Conservation (phyloP, 306 rosid genomes). For the Quercus rubra region DNA sequence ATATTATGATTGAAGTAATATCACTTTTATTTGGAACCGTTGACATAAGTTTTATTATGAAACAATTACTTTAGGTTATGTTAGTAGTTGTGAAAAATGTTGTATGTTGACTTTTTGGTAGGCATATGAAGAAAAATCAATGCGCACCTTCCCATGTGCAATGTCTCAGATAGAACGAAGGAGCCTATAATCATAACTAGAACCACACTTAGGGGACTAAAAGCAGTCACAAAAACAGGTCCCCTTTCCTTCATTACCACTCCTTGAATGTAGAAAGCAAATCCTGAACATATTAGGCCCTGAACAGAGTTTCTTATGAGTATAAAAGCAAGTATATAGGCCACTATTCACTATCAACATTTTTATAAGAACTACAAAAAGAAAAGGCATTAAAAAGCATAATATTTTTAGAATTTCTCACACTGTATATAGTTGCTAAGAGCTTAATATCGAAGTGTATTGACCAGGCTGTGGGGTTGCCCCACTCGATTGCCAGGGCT, state of each 20-base stretch:
- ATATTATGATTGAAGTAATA: no score
- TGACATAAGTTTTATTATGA: no score
- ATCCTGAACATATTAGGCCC: conserved; percentile 51
- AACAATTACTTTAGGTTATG: no score
- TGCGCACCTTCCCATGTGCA: conserved; percentile 45
- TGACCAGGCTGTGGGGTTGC: conserved; percentile 47
- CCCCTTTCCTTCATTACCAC: conserved; percentile 45
- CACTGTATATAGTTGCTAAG: conserved; percentile 41
- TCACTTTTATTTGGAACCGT: no score
- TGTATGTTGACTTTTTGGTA: no score
- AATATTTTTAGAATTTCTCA: conserved; percentile 10
- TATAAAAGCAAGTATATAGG: no score
- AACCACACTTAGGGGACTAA: conserved; percentile 43
- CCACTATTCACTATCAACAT: no score
- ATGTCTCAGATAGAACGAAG: conserved; percentile 33
- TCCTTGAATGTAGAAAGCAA: conserved; percentile 41
- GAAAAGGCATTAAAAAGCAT: neutral
- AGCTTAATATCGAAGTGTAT: conserved; percentile 33
- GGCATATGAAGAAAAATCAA: neutral
- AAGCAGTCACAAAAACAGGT: conserved; percentile 51
- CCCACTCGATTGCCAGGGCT: conserved; percentile 44
- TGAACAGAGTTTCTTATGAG: neutral
- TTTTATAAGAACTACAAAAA: neutral
- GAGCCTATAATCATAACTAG: conserved; percentile 44
- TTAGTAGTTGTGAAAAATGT: no score